Base-by-base conservation (phyloP, 2,329 filamentous ascomycete genomes). In the Pezicula carpinea region DNA sequence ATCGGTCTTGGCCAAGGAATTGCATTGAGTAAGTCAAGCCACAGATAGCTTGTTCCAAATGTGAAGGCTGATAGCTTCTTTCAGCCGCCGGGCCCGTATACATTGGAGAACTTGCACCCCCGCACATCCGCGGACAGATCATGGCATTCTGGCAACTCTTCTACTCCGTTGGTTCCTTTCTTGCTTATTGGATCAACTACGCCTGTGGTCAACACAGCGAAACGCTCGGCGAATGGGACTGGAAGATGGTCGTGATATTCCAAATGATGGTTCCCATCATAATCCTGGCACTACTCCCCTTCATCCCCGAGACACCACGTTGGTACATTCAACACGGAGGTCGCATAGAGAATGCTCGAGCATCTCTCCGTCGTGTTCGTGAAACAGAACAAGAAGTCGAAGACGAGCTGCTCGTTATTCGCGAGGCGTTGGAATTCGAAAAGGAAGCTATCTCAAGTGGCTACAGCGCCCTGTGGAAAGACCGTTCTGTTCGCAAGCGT, bases 61-160 rank as follows among this genome's bases (percentile, higher is more conserved):
- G 11, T 19, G 17, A 34, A 5, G 39, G 21, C 8, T 35, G n/a
- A 19, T 17, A 26, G 4, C 26, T 42, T 32, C 48, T 14, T 11
- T 39, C 33, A 80, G 79, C 82, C 26, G 74, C 83, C 44, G 83
- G 82, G 2, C 81, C 82, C 8, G 82, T 86, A 44, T 87, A 87
- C 64, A 87, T 87, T 51, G 81, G 82, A 51, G 83, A 87, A 62
- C 68, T 87, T 39, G 74, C 81, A 0, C 82, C 83, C 0, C 63
- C 80, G 5, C 72, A 81, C 51, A 85, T 87, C 52, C 75, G 82
- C 48, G 82, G 82, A 41, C 76, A 74, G 51, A 81, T 85, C 61
- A 85, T 85, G 82, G 77, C 79, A 3, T 83, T 85, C 59, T 85
- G 82, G 82, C 82, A 85, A 63, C 73, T 82, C 57, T 83, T 82